Evolutionary conservation across 2,329 filamentous ascomycete genomes (phyloP).

Genomic region (Cyphellophora attinorum): DNA sequence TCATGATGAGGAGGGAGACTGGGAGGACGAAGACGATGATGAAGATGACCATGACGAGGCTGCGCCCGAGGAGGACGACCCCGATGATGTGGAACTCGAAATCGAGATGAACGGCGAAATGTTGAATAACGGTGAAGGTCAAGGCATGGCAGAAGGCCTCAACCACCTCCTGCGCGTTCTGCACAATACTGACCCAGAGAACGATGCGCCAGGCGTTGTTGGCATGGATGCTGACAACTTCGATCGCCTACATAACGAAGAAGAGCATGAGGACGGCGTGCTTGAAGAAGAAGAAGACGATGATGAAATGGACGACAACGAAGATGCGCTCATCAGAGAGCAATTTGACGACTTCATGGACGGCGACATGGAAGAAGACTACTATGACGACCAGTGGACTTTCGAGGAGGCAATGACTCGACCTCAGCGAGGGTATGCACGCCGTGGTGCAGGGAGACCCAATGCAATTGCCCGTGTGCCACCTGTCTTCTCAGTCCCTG

Average conservation of each 20-base stretch:
- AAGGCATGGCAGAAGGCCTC: constrained; percentile 33
- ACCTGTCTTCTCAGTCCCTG: constrained; percentile 21
- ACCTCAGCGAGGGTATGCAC: constrained; percentile 19
- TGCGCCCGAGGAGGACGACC: constrained; percentile 32
- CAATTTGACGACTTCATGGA: constrained; percentile 15
- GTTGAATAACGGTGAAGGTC: constrained; percentile 29
- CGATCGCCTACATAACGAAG: too few relatives aligned
- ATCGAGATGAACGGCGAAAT: constrained; percentile 19
- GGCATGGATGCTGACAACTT: too few relatives aligned
- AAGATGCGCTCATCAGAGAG: constrained; percentile 28
- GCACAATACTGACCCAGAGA: constrained; percentile 9
- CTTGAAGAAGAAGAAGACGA: constrained; percentile 32
- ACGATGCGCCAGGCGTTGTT: constrained; percentile 12
- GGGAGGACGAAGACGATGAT: constrained; percentile 40
- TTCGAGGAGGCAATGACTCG: constrained; percentile 46
- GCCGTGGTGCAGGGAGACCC: constrained; percentile 41
- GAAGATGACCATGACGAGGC: constrained; percentile 31
- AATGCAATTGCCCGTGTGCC: background rate
- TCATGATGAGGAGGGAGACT: constrained; percentile 36
- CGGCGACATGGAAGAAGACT: constrained; percentile 25
- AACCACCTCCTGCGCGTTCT: constrained; percentile 18
- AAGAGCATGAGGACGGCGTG: constrained; percentile 50
- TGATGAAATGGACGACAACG: constrained; percentile 33
- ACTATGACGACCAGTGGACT: constrained; percentile 37
- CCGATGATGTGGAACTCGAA: constrained; percentile 32